Percentiles rank a stretch among this genome's conserved stretches.
Evolutionary conservation across 176 grass and related monocot species (phyloP).

Genomic region (Phoenix roebelenii): DNA sequence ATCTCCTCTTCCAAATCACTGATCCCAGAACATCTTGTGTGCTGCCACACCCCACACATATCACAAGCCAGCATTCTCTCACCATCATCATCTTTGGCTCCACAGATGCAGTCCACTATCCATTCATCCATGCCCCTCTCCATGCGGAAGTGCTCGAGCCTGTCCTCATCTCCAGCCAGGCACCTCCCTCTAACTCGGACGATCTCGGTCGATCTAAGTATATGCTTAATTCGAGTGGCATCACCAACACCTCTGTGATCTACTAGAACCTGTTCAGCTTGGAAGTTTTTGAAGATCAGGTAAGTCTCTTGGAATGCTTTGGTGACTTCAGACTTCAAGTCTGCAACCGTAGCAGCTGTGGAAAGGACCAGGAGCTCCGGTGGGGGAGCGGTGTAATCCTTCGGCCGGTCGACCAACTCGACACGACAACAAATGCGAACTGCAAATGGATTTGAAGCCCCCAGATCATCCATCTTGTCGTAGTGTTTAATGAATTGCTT

Average conservation of each 20-base stretch:
- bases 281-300: conserved; percentile 44
- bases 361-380: conserved; percentile 42
- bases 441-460: conserved; percentile 27
- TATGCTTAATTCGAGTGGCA: conserved; percentile 40
- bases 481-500: conserved; percentile 76
- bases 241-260: conserved; percentile 33
- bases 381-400: conserved; percentile 31
- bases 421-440: conserved; percentile 50
- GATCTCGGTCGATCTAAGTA: conserved; percentile 29
- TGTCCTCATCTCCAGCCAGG: conserved; percentile 4
- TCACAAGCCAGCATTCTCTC: conserved; percentile 87
- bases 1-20: conserved; percentile 54
- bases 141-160: conserved; percentile 42
- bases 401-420: conserved; percentile 27
- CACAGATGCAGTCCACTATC: conserved; percentile 62
- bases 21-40: conserved; percentile 67
- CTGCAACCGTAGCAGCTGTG: conserved; percentile 37
- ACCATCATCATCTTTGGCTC: conserved; percentile 65
- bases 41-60: conserved; percentile 57
- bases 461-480: conserved; percentile 26
- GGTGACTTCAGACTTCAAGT: conserved; percentile 44
- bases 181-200: conserved; percentile 35
- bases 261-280: conserved; percentile 33
- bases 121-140: conserved; percentile 60
- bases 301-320: conserved; percentile 49